phyloP scores from a whole-genome alignment of 768 basidiomycete genomes.

The Boletus subparvulus region DNA sequence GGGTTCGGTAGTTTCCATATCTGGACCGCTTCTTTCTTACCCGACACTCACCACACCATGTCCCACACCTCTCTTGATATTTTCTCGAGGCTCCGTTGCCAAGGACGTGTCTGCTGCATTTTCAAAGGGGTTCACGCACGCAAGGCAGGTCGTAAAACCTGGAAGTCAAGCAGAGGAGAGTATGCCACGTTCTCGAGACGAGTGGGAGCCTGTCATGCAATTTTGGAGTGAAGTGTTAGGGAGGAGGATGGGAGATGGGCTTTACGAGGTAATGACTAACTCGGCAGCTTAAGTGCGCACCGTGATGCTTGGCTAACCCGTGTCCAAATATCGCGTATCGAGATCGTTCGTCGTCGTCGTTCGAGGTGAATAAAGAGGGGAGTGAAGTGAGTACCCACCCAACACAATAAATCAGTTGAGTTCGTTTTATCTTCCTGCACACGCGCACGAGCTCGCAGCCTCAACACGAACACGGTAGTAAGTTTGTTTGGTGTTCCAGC shows the following conservation, averaged over 20 bases:
- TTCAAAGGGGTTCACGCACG: conserved; percentile 55
- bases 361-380: too few species aligned
- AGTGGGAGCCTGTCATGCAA: conserved; percentile 83
- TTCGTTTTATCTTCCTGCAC: too few species aligned
- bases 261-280: conserved; percentile 66
- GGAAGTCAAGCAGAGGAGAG: conserved; percentile 40
- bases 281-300: conserved; percentile 1
- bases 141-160: conserved; percentile 49
- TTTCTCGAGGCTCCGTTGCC: conserved; percentile 51
- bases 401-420: too few species aligned
- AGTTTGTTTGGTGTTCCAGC: too few species aligned
- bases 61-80: conserved; percentile 62
- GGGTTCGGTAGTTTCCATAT: conserved; percentile 67
- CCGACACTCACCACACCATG: conserved; percentile 56
- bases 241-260: conserved; percentile 54
- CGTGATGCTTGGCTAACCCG: too few species aligned
- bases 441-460: too few species aligned
- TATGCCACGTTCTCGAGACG: conserved; percentile 75
- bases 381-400: too few species aligned
- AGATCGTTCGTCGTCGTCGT: too few species aligned
- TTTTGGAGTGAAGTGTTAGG: conserved; percentile 78
- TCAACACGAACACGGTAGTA: too few species aligned
- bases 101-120: conserved; percentile 50
- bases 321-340: too few species aligned
- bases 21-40: conserved; percentile 75